Base-by-base conservation (phyloP, 441 rosid species). In the Adansonia madagascariensis region DNA sequence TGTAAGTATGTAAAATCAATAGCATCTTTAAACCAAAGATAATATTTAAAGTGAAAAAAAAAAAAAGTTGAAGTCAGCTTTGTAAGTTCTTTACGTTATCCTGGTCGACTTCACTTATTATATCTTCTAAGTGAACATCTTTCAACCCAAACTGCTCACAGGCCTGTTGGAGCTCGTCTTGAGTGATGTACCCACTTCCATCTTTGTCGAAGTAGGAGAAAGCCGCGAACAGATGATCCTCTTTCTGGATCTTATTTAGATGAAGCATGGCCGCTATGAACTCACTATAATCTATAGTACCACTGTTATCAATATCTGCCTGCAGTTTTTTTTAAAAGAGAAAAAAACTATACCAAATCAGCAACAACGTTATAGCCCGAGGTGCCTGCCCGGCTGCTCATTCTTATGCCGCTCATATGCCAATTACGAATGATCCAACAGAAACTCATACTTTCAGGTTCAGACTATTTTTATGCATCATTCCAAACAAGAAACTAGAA, bases 251-350 rank as follows among this genome's bases (percentile, higher is more conserved):
- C 84, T 95, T 93, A 85, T 94, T 95, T 69, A 94, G 81, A 84
- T 95, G 97, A 68, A 94, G 88, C 97, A 94, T 93, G 70, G 99
- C 99, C 31, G 99, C 98, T 79, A 90, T 86, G 84, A 95, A 95
- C 86, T 95, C 99, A 0, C 95, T 89, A 71, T 92, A 93, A 85
- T 95, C 99, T 81, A 95, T 95, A 52, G 97, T 89, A 4, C 99
- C 99, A 74, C 95, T 95, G 81, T 95, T 95, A 82, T 95, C 97
- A 55, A 93, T 79, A 79, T 95, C 99, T 74, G 97, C 97, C 99
- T 95, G 91, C 68, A 83, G 70, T 24, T 24, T 24, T 31, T 55
- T 66, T 6, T 24, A 6, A n/a, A 31, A 71, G 8, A 24, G 1
- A 24, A 24, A 24, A 24, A 9, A 43, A 43, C 46, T 8, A 4